A percentile compares a stretch with the other conserved stretches of the same genome.
Conservation (phyloP, 225 moss, liverwort and hornwort genomes). For the Marchantia paleacea region DNA sequence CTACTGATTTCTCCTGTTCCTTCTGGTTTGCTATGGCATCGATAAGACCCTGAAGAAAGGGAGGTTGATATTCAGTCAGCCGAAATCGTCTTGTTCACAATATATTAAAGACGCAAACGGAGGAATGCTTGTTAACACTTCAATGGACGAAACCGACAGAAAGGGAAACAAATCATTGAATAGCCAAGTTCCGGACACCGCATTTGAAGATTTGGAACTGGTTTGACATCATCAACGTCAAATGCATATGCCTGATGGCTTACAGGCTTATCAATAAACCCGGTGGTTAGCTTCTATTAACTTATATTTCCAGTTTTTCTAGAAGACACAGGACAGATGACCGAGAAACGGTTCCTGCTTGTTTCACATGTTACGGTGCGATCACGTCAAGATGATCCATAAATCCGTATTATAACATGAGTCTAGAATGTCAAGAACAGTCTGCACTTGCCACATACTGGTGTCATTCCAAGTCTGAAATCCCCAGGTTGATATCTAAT, state of each 20-base stretch:
- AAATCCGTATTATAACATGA: too few relatives aligned
- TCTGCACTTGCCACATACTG: too few relatives aligned
- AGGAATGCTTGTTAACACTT: background rate
- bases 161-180: background rate
- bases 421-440: too few relatives aligned
- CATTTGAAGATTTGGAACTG: background rate
- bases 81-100: background rate
- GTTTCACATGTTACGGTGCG: too few relatives aligned
- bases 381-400: too few relatives aligned
- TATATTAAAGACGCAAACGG: background rate
- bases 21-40: slow-evolving; percentile 64
- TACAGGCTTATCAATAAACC: background rate
- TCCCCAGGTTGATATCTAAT: too few relatives aligned
- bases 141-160: background rate
- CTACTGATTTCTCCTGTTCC: slow-evolving; percentile 64
- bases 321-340: too few relatives aligned
- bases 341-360: too few relatives aligned
- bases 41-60: slow-evolving; percentile 35
- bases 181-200: background rate
- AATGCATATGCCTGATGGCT: background rate
- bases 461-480: too few relatives aligned
- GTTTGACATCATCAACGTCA: background rate
- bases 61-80: background rate
- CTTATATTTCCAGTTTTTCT: too few relatives aligned
- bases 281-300: too few relatives aligned